Conservation (phyloP, 1,284 basidiomycete genomes). For the Cutaneotrichosporon daszewskae region DNA sequence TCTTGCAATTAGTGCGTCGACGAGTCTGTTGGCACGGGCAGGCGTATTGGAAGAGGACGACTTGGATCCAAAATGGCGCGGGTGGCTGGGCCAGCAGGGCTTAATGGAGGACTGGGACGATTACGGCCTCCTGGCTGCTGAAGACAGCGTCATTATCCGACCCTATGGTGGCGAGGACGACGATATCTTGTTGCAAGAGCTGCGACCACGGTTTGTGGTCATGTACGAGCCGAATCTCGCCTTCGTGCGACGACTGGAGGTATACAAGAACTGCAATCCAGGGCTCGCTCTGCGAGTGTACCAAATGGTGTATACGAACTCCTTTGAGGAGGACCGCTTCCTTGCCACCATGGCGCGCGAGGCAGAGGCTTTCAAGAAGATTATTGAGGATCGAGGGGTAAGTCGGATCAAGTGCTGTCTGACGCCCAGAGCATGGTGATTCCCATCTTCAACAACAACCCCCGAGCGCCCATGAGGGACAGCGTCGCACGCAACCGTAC, state of each 20-base stretch:
- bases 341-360: conserved; percentile 81
- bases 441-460: conserved; percentile 77
- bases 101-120: conserved; percentile 57
- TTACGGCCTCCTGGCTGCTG: conserved; percentile 74
- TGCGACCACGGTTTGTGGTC: conserved; percentile 84
- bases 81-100: conserved; percentile 23
- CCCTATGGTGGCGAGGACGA: conserved; percentile 90
- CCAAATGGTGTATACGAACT: conserved; percentile 87
- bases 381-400: conserved; percentile 88
- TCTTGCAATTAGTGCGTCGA: neutral
- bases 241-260: conserved; percentile 87
- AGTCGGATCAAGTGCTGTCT: conserved; percentile 37
- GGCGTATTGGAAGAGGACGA: conserved; percentile 42
- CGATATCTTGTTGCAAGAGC: conserved; percentile 78
- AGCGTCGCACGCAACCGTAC: conserved; percentile 68
- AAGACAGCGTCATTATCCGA: conserved; percentile 77
- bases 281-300: conserved; percentile 84
- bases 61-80: conserved; percentile 19
- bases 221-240: conserved; percentile 94
- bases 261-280: conserved; percentile 74
- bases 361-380: conserved; percentile 87
- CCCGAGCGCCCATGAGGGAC: conserved; percentile 50
- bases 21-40: conserved; percentile 22
- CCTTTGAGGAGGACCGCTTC: conserved; percentile 93
- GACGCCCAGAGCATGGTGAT: conserved; percentile 78